These are phyloP conservation scores for Otatea glauca DNA, from an alignment of 176 grass and related monocot species.

Conservation along the genomic window DNA sequence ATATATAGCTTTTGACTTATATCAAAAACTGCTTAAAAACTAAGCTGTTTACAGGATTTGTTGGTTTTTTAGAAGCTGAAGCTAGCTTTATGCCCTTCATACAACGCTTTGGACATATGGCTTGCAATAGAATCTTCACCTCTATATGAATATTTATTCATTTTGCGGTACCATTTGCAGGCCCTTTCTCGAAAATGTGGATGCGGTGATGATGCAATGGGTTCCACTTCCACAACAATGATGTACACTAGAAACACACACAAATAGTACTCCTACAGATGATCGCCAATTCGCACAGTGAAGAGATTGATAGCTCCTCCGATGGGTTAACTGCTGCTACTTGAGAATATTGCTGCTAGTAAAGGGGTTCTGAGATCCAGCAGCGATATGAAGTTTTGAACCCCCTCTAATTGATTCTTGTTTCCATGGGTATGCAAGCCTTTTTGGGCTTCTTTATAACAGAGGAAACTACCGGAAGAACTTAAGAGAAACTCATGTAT, in stretches of 20 bases:
- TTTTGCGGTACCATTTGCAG: constrained; percentile 46
- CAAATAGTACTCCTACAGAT: constrained; percentile 9
- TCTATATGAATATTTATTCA: background rate
- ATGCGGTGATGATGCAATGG: constrained; percentile 74
- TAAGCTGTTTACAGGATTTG: no score
- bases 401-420: background rate
- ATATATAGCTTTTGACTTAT: no score
- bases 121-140: background rate
- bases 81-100: no score
- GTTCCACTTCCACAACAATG: constrained; percentile 75
- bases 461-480: no score
- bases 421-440: background rate
- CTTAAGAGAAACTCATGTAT: no score
- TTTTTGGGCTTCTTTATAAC: background rate
- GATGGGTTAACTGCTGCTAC: no score
- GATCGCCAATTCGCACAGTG: background rate
- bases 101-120: no score
- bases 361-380: no score
- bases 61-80: no score
- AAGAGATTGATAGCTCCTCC: background rate
- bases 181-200: constrained; percentile 78
- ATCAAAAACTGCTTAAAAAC: no score
- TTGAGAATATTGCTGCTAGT: no score
- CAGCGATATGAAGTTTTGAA: no score
- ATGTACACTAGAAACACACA: constrained; percentile 70